Evolutionary conservation across 768 basidiomycete species (phyloP).

Genomic region (Daedalea quercina): DNA sequence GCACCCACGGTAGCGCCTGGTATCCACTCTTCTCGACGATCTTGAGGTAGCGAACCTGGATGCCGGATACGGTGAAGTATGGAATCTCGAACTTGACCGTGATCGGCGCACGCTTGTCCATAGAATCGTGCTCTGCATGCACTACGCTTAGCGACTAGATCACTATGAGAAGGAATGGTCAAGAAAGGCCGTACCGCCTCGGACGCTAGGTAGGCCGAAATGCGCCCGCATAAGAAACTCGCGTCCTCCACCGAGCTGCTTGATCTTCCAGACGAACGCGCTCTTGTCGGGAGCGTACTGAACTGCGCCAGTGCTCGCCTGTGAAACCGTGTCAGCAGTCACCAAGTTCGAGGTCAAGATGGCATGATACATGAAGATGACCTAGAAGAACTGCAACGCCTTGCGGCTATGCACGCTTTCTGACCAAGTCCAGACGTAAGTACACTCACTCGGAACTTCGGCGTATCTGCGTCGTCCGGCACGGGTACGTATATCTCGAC

Average conservation of each 20-base stretch:
- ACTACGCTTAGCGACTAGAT: background rate
- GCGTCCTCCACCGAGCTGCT: slow-evolving; percentile 90
- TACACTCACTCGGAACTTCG: slow-evolving; percentile 81
- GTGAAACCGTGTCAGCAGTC: background rate
- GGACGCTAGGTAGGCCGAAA: slow-evolving; percentile 92
- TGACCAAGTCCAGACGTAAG: background rate
- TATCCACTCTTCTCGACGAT: slow-evolving; percentile 99
- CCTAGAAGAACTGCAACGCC: no score
- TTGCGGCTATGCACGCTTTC: background rate
- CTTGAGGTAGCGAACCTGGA: slow-evolving; percentile 96
- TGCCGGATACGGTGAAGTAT: slow-evolving; percentile 96
- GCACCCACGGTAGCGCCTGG: slow-evolving; percentile 92
- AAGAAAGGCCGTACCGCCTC: slow-evolving; percentile 57
- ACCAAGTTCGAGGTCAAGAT: no score
- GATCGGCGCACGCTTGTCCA: slow-evolving; percentile 89
- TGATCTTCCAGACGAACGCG: slow-evolving; percentile 99
- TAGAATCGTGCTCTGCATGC: slow-evolving; percentile 50
- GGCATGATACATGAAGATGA: no score
- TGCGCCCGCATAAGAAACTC: slow-evolving; percentile 99
- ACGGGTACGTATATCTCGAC: slow-evolving; percentile 99
- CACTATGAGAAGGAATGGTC: background rate
- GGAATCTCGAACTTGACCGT: slow-evolving; percentile 98
- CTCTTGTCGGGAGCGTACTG: slow-evolving; percentile 98
- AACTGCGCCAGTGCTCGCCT: slow-evolving; percentile 94
- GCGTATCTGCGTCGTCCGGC: slow-evolving; percentile 96